A percentile compares a stretch with the other conserved stretches of the same genome.
phyloP scores from a whole-genome alignment of 108 stramenopile species.

The Nitzschia sp. region DNA sequence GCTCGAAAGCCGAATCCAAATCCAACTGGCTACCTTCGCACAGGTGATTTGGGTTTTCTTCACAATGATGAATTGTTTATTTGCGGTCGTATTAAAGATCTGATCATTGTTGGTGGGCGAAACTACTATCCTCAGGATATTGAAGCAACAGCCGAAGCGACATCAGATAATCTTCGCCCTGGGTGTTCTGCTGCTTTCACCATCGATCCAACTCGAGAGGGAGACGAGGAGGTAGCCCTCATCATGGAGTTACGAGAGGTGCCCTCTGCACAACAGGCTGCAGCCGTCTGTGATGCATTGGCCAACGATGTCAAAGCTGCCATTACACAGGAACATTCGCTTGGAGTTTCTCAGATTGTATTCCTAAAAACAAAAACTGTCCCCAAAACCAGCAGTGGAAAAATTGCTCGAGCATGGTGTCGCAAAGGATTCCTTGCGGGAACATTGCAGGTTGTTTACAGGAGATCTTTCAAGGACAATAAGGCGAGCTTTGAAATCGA shows the following conservation, averaged over 20 bases:
- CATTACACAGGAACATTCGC: constrained; percentile 76
- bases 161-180: constrained; percentile 68
- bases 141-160: constrained; percentile 89
- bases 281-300: constrained; percentile 43
- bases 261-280: constrained; percentile 30
- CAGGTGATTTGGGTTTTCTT: constrained; percentile 97
- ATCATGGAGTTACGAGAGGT: constrained; percentile 83
- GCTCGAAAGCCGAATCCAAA: neutral
- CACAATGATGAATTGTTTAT: constrained; percentile 93
- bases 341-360: constrained; percentile 69
- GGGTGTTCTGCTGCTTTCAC: constrained; percentile 97
- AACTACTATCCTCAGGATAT: constrained; percentile 99
- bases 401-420: constrained; percentile 95
- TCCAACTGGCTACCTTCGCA: constrained; percentile 70
- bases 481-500: constrained; percentile 25
- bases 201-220: constrained; percentile 48
- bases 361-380: constrained; percentile 85
- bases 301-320: constrained; percentile 55
- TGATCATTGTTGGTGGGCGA: constrained; percentile 96
- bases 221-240: constrained; percentile 78
- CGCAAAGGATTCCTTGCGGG: constrained; percentile 64
- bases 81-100: constrained; percentile 94
- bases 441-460: constrained; percentile 62
- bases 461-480: constrained; percentile 37
- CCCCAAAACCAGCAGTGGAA: constrained; percentile 98